phyloP scores from a whole-genome alignment of 2,329 filamentous ascomycete genomes.

The Dactylellina parvicollis region DNA sequence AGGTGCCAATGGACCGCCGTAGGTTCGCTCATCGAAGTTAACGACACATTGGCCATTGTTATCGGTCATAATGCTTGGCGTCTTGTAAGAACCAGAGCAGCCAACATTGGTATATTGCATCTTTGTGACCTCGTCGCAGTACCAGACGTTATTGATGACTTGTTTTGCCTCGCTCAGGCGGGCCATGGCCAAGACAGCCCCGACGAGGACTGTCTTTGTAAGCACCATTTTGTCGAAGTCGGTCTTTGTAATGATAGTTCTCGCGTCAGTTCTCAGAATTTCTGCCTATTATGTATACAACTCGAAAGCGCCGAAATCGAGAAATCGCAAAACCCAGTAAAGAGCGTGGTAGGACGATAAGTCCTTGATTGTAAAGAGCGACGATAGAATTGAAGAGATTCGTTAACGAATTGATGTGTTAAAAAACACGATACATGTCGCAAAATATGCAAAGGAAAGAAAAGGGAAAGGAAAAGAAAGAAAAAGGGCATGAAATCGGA shows the following conservation, averaged over 20 bases:
- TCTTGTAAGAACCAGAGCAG: slow-evolving; percentile 39
- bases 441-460: slow-evolving; percentile 27
- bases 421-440: slow-evolving; percentile 49
- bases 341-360: slow-evolving; percentile 46
- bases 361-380: slow-evolving; percentile 46
- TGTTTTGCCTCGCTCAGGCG: slow-evolving; percentile 31
- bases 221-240: slow-evolving; percentile 30
- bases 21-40: slow-evolving; percentile 8
- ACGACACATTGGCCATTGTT: slow-evolving; percentile 26
- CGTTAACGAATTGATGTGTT: slow-evolving; percentile 42
- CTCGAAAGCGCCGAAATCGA: slow-evolving; percentile 17
- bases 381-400: slow-evolving; percentile 50
- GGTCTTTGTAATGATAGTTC: slow-evolving; percentile 1
- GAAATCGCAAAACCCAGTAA: slow-evolving; percentile 40
- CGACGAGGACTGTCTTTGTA: slow-evolving; percentile 38
- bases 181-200: slow-evolving; percentile 45
- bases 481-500: slow-evolving; percentile 13
- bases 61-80: slow-evolving; percentile 30
- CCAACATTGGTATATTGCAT: slow-evolving; percentile 51
- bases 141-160: slow-evolving; percentile 44
- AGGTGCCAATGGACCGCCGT: slow-evolving; percentile 47
- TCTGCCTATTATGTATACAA: slow-evolving; percentile 24
- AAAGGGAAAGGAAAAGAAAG: slow-evolving; percentile 35
- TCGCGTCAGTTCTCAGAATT: slow-evolving; percentile 34
- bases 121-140: slow-evolving; percentile 39